Conservation (phyloP, 352 stramenopile genomes). For the Phytophthora hibernalis region DNA sequence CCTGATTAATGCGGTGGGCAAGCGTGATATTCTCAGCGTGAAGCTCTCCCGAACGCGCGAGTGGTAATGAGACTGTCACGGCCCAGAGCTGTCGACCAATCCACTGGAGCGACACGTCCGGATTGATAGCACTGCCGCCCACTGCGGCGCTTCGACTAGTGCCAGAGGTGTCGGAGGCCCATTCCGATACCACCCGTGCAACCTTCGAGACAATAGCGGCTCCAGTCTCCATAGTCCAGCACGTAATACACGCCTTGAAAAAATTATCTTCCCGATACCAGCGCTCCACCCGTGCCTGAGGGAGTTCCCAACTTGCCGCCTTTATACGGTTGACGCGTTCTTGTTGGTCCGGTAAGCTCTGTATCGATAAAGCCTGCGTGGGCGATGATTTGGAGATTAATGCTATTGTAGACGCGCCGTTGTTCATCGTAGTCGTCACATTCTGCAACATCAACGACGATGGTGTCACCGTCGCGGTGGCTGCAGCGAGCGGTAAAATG, state of each 20-base stretch:
- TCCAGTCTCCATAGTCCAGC: constrained; percentile 76
- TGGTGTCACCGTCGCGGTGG: constrained; percentile 22
- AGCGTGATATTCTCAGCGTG: constrained; percentile 71
- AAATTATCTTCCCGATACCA: constrained; percentile 80
- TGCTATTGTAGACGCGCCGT: neutral
- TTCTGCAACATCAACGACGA: constrained; percentile 12
- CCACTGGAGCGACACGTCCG: constrained; percentile 82
- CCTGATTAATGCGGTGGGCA: constrained; percentile 67
- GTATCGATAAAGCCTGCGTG: constrained; percentile 19
- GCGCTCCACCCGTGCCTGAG: constrained; percentile 62
- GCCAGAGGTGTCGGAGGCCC: constrained; percentile 17
- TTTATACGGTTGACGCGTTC: neutral
- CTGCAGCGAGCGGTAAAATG: constrained; percentile 27
- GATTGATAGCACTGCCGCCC: constrained; percentile 46
- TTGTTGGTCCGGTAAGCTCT: constrained; percentile 6
- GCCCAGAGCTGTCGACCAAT: constrained; percentile 75
- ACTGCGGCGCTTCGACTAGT: neutral
- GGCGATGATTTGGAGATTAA: neutral
- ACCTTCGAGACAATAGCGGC: constrained; percentile 70
- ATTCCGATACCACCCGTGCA: constrained; percentile 52
- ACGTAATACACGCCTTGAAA: constrained; percentile 78
- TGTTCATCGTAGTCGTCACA: constrained; percentile 6
- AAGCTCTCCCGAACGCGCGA: constrained; percentile 65
- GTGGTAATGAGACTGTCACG: constrained; percentile 69
- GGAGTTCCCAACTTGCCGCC: constrained; percentile 39